phyloP scores from a whole-genome alignment of 495 filamentous ascomycete genomes.

The Hypoxylon rickii region DNA sequence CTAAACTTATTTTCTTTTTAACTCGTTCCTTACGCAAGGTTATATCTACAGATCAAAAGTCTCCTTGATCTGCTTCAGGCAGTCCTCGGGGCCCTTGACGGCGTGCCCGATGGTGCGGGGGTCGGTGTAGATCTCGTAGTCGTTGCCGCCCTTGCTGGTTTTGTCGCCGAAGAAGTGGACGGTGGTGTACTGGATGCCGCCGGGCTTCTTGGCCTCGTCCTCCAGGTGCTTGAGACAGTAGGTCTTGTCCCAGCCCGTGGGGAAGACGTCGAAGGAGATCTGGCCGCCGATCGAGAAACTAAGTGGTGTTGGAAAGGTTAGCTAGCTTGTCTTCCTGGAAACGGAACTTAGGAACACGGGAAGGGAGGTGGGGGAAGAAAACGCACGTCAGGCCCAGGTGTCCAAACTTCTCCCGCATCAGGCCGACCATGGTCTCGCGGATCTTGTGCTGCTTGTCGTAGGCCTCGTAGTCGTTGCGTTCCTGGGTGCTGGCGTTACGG shows the following conservation, averaged over 20 bases:
- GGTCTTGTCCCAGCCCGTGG: conserved; percentile 97
- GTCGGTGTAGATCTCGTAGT: conserved; percentile 91
- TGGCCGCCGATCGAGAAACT: conserved; percentile 94
- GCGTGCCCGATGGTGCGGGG: conserved; percentile 79
- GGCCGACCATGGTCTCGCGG: conserved; percentile 70
- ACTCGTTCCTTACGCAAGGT: too few species aligned
- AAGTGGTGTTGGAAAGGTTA: not conserved
- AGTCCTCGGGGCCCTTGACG: conserved; percentile 82
- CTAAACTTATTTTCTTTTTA: too few species aligned
- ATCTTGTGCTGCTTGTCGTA: conserved; percentile 80
- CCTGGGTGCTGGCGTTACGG: conserved; percentile 80
- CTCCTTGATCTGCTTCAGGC: conserved; percentile 73
- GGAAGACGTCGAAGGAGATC: conserved; percentile 98
- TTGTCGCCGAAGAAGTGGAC: conserved; percentile 99
- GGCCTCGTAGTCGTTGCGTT: conserved; percentile 76
- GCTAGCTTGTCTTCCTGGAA: not conserved
- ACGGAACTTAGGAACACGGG: conserved; percentile 1
- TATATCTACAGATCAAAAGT: conserved; percentile 67
- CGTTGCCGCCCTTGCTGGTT: conserved; percentile 85
- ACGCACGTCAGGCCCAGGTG: conserved; percentile 82
- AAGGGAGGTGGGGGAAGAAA: not conserved
- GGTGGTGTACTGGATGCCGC: conserved; percentile 75
- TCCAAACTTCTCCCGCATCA: conserved; percentile 77
- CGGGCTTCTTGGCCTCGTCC: conserved; percentile 70
- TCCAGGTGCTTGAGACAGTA: conserved; percentile 90